These are phyloP conservation scores for Cutaneotrichosporon arboriforme DNA, from an alignment of 1,284 basidiomycete species.

Conservation along the genomic window DNA sequence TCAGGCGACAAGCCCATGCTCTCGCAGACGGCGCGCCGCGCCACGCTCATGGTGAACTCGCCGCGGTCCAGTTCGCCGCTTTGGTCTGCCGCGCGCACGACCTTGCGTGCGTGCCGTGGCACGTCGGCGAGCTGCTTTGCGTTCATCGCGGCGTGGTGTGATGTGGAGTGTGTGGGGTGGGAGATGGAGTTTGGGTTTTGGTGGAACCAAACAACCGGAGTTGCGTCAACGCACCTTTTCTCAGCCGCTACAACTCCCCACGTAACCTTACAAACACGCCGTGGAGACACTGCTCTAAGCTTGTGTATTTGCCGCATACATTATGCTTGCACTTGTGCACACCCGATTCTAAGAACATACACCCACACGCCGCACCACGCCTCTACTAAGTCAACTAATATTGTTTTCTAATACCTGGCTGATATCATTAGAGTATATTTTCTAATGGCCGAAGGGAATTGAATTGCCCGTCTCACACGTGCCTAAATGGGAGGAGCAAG, in stretches of 20 bases:
- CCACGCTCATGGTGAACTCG: conserved; percentile 30
- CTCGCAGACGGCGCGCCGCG: conserved; percentile 21
- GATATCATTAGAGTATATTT: too few relatives aligned
- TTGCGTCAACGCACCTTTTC: neutral
- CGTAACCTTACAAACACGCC: too few relatives aligned
- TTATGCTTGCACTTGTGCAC: too few relatives aligned
- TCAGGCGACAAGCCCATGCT: conserved; percentile 24
- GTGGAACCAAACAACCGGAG: conserved; percentile 14
- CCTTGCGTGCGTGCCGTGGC: conserved; percentile 1
- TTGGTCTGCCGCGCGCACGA: conserved; percentile 22
- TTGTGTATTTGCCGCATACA: too few relatives aligned
- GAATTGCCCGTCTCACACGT: neutral
- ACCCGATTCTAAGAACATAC: too few relatives aligned
- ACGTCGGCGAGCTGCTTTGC: conserved; percentile 4
- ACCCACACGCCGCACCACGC: too few relatives aligned
- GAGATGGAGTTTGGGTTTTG: neutral
- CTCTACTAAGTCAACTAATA: too few relatives aligned
- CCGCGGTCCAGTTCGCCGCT: conserved; percentile 27
- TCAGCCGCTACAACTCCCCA: too few relatives aligned
- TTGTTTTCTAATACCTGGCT: too few relatives aligned
- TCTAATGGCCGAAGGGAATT: too few relatives aligned
- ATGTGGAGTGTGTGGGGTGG: neutral
- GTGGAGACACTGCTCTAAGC: too few relatives aligned
- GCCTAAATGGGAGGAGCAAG: neutral
- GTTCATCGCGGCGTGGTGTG: conserved; percentile 3